Conservation (phyloP, 192 early-diverging fungal species). For the Ambispora gerdemannii region DNA sequence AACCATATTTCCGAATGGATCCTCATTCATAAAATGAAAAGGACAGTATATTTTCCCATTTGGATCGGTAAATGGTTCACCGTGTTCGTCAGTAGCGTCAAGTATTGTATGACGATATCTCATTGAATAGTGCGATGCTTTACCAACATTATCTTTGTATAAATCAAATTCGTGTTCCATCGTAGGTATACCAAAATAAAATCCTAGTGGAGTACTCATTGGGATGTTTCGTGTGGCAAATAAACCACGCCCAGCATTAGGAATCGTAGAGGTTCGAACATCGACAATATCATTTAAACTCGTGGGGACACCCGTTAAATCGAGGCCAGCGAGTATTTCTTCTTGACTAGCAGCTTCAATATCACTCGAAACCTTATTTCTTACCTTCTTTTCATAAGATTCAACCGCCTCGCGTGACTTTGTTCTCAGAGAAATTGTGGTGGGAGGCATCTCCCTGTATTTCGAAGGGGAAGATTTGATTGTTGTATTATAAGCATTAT, state of each 20-base stretch:
- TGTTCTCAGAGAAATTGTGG: background rate
- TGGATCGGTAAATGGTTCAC: constrained; percentile 70
- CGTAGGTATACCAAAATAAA: constrained; percentile 96
- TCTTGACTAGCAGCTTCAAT: constrained; percentile 16
- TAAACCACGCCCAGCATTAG: constrained; percentile 69
- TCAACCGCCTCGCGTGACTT: background rate
- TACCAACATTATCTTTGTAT: constrained; percentile 74
- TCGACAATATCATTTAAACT: constrained; percentile 61
- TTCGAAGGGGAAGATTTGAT: background rate
- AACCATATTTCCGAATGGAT: constrained; percentile 58
- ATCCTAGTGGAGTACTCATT: constrained; percentile 72
- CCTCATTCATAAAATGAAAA: constrained; percentile 88
- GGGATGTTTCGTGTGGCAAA: constrained; percentile 75
- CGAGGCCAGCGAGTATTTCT: constrained; percentile 42
- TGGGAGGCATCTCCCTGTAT: background rate
- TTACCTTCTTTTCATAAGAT: background rate
- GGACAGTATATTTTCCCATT: constrained; percentile 66
- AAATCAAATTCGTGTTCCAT: constrained; percentile 93
- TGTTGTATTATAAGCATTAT: background rate
- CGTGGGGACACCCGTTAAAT: constrained; percentile 53
- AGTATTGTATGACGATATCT: constrained; percentile 88
- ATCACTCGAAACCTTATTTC: background rate
- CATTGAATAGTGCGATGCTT: constrained; percentile 82
- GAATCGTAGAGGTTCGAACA: constrained; percentile 58
- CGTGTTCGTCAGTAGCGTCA: constrained; percentile 83